Base-by-base conservation (phyloP, 805 yeast species). In the Millerozyma acaciae region DNA sequence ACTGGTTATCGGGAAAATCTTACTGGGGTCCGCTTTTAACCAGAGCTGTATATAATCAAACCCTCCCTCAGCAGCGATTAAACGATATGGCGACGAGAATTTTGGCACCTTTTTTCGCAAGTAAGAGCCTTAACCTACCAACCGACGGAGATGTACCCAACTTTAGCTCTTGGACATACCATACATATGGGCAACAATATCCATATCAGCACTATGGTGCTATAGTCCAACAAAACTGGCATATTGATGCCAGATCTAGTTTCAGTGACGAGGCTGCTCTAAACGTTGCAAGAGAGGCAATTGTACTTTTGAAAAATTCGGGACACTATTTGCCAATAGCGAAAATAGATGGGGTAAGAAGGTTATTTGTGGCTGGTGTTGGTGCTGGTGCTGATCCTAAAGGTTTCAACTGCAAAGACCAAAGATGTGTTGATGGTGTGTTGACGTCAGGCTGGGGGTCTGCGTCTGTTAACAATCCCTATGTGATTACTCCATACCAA, bases 361-460 rank as follows among this genome's bases (percentile, higher is more conserved):
- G 64, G 32, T 48, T 70, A 8, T 58, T 65, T 30, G 50, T 76
- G 12, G 74, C 76, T 2, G 83, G 83, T 0, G 42, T 61, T 4
- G 79, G 75, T 2, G 80, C 81, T 3, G 71, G 70, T 2, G 55
- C 68, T 2, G 73, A 68, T 39, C 65, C 75, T 0, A 55, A 62
- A 27, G 84, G 83, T 0, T 65, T 72, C 42, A 73, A 70, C 42
- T 70, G 76, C 35, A 68, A 62, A 37, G 81, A 76, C 47, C 75
- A 71, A 47, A 65, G 62, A 29, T 68, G 76, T 39, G 61, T 62
- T 8, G 66, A 71, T 36, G 85, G 84, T 2, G 68, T 75, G 2
- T 47, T 78, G 26, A 70, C 75, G 21, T 63, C 72, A 19, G 84
- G 84, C 9, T 75, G 84, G 79, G 85, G 84, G 0, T 77, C 84